These are phyloP conservation scores for Flaveria trinervia DNA, from an alignment of 129 eudicot species.

Conservation along the genomic window DNA sequence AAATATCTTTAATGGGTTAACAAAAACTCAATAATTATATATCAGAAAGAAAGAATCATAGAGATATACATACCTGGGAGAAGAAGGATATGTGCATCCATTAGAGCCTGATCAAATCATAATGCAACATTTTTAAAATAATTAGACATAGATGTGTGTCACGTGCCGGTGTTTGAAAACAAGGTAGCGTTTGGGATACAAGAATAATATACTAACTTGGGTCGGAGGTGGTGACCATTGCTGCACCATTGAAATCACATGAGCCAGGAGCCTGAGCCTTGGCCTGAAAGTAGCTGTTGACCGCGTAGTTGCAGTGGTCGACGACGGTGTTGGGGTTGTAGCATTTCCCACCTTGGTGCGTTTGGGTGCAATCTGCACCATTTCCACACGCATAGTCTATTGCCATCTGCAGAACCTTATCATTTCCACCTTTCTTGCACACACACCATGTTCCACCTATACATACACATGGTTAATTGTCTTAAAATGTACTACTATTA, in stretches of 20 bases:
- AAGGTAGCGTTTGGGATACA: conserved; percentile 2
- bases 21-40: background rate
- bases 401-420: conserved; percentile 54
- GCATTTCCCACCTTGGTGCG: conserved; percentile 63
- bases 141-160: background rate
- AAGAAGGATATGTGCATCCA: conserved; percentile 35
- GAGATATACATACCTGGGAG: conserved; percentile 41
- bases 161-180: background rate
- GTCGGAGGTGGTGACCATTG: conserved; percentile 46
- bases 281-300: conserved; percentile 70
- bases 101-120: conserved; percentile 30
- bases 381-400: conserved; percentile 88
- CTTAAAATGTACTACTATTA: background rate
- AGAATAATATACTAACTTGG: conserved; percentile 58
- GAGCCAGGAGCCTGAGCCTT: conserved; percentile 57
- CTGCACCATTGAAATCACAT: conserved; percentile 73
- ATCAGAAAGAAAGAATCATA: background rate
- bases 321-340: conserved; percentile 67
- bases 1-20: too few relatives aligned
- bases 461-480: conserved; percentile 31
- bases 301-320: conserved; percentile 84
- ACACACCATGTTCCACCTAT: conserved; percentile 69
- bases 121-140: background rate
- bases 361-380: conserved; percentile 82
- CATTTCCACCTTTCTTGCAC: conserved; percentile 63